A percentile compares a stretch with the other conserved stretches of the same genome.
phyloP scores from a whole-genome alignment of 2,329 filamentous ascomycete species.

The Aspergillus intermedius region DNA sequence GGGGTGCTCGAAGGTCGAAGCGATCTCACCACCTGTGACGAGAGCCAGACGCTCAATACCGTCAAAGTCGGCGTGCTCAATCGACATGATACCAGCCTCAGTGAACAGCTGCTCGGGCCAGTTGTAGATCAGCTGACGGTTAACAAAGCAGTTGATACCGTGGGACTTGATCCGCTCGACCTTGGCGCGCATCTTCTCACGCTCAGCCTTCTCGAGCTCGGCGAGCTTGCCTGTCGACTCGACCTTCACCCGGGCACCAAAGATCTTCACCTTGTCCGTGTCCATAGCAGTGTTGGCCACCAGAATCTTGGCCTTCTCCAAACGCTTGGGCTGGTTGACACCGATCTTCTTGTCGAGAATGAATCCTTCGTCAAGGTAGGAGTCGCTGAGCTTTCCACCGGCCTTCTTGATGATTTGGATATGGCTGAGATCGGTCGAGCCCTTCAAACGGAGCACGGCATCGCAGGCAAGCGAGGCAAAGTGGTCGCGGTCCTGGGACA shows the following conservation, averaged over 20 bases:
- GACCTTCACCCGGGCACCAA: slow-evolving; percentile 94
- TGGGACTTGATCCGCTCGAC: slow-evolving; percentile 98
- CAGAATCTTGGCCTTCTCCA: slow-evolving; percentile 97
- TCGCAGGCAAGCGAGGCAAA: slow-evolving; percentile 87
- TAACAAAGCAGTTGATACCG: slow-evolving; percentile 99
- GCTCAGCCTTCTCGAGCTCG: slow-evolving; percentile 96
- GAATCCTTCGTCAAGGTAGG: slow-evolving; percentile 95
- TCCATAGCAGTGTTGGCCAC: slow-evolving; percentile 99
- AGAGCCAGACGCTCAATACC: slow-evolving; percentile 91
- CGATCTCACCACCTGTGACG: slow-evolving; percentile 94
- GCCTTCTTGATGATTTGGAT: slow-evolving; percentile 99
- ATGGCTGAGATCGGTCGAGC: slow-evolving; percentile 87
- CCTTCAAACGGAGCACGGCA: slow-evolving; percentile 81
- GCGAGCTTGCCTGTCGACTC: slow-evolving; percentile 92
- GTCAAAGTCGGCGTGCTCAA: slow-evolving; percentile 98
- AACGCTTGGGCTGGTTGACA: slow-evolving; percentile 93
- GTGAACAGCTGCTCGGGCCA: slow-evolving; percentile 99
- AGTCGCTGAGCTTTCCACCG: slow-evolving; percentile 93
- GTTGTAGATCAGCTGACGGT: slow-evolving; percentile 98
- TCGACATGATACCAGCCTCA: slow-evolving; percentile 94
- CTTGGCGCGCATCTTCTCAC: slow-evolving; percentile 99
- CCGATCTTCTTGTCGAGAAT: slow-evolving; percentile 99
- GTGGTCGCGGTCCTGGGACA: slow-evolving; percentile 87
- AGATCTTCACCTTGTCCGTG: slow-evolving; percentile 99
- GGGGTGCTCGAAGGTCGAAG: slow-evolving; percentile 95